A percentile compares a stretch with the other conserved stretches of the same genome.
Evolutionary conservation across 2,329 filamentous ascomycete genomes (phyloP).

Genomic region (Colletotrichum incanum): DNA sequence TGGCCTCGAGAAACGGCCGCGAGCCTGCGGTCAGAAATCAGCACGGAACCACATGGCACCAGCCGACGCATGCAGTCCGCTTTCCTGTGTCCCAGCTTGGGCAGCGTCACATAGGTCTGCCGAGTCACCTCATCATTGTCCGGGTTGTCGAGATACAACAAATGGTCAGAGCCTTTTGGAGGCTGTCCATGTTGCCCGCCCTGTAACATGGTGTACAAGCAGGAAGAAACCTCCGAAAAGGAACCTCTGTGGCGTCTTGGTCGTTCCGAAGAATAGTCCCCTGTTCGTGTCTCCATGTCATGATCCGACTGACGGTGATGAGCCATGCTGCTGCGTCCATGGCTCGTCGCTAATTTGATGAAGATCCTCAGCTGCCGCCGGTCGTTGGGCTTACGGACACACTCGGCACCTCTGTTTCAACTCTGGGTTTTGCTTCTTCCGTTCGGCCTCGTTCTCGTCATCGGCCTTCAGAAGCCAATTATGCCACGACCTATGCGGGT

Average conservation of each 20-base stretch:
- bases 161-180: conserved; percentile 9
- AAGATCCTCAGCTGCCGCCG: neutral
- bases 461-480: conserved; percentile 10
- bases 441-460: conserved; percentile 32
- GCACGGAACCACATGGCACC: conserved; percentile 43
- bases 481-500: neutral
- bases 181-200: conserved; percentile 11
- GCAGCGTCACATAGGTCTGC: conserved; percentile 23
- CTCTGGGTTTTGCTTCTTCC: neutral
- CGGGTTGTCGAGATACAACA: conserved; percentile 2
- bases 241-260: conserved; percentile 10
- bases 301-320: neutral
- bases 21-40: conserved; percentile 18
- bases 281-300: neutral
- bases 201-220: conserved; percentile 9
- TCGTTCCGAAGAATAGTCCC: too few relatives aligned
- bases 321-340: neutral
- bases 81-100: neutral
- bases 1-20: neutral
- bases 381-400: neutral
- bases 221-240: conserved; percentile 21
- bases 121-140: neutral
- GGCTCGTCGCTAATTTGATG: conserved; percentile 18
- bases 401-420: conserved; percentile 4
- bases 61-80: conserved; percentile 28